A percentile compares a stretch with the other conserved stretches of the same genome.
Conservation (phyloP, 208 protist species). For the Paratrypanosoma confusum region DNA sequence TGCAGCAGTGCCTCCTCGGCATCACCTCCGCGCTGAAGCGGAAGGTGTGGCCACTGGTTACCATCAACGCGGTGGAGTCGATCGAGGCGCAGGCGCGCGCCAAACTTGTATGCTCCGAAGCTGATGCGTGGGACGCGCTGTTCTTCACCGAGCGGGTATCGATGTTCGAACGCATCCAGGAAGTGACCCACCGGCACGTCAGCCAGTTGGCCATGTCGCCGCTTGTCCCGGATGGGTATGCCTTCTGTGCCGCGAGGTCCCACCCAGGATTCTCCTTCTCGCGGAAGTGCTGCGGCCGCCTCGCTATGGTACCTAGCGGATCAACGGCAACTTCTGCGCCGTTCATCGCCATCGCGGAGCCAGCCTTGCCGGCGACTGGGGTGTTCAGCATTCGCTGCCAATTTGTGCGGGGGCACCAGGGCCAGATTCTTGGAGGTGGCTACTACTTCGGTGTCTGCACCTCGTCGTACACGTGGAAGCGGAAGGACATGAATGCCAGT, state of each 20-base stretch:
- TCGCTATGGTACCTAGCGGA: constrained; percentile 63
- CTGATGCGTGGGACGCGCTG: constrained; percentile 69
- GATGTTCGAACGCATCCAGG: neutral
- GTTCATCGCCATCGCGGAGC: constrained; percentile 85
- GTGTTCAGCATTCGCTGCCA: constrained; percentile 69
- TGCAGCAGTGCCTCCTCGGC: constrained; percentile 52
- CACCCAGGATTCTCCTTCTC: constrained; percentile 63
- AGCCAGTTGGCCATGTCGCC: constrained; percentile 6
- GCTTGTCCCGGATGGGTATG: constrained; percentile 39
- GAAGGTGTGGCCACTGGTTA: constrained; percentile 59
- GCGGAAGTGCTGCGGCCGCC: constrained; percentile 55
- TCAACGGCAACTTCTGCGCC: constrained; percentile 45
- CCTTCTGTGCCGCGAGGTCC: constrained; percentile 60
- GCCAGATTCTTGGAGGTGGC: constrained; percentile 83
- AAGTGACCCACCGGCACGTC: neutral
- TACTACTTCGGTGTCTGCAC: constrained; percentile 85
- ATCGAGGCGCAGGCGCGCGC: constrained; percentile 47
- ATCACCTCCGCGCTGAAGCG: constrained; percentile 45
- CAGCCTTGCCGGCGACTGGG: constrained; percentile 36
- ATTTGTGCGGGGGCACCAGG: constrained; percentile 66
- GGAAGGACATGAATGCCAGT: constrained; percentile 50
- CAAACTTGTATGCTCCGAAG: constrained; percentile 59
- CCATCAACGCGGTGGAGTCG: constrained; percentile 48
- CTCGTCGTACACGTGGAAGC: constrained; percentile 48
- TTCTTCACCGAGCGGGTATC: constrained; percentile 16